Percentiles rank a stretch among this genome's conserved stretches.
These are phyloP conservation scores for Chlorella sp. DNA, from an alignment of 139 green algal genomes.

Conservation along the genomic window DNA sequence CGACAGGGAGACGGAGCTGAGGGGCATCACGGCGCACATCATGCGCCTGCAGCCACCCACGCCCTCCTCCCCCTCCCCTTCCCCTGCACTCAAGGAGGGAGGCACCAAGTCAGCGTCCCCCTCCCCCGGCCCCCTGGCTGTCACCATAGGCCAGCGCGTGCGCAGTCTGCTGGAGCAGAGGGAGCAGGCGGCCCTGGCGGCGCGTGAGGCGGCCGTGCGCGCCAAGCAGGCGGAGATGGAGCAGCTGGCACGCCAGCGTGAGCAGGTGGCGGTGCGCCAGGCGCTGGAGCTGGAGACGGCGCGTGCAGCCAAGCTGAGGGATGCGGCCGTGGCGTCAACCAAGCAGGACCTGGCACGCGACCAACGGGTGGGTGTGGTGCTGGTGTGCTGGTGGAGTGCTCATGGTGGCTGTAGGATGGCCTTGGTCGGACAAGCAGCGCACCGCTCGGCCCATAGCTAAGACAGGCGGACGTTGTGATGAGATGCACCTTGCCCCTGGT, in stretches of 20 bases:
- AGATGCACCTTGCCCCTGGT: too few species aligned
- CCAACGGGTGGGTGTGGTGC: not conserved
- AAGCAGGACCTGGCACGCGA: not conserved
- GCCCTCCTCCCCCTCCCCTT: too few species aligned
- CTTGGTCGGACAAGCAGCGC: too few species aligned
- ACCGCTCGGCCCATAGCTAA: too few species aligned
- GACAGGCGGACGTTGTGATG: too few species aligned
- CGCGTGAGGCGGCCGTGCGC: too few species aligned
- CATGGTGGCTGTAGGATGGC: too few species aligned
- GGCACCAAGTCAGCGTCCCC: too few species aligned
- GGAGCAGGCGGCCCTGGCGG: not conserved
- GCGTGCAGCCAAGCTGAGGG: not conserved
- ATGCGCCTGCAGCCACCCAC: too few species aligned
- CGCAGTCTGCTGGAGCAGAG: conserved; percentile 12
- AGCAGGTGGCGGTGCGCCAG: not conserved
- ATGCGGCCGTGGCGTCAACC: not conserved
- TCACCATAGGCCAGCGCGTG: conserved; percentile 7
- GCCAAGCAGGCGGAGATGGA: not conserved
- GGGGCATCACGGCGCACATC: conserved; percentile 12
- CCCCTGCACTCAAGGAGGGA: too few species aligned
- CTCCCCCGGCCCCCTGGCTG: too few species aligned
- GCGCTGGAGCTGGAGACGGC: not conserved
- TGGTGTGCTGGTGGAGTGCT: too few species aligned
- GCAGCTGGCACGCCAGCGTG: not conserved
- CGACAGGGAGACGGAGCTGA: conserved; percentile 21